Evolutionary conservation across 768 basidiomycete species (phyloP).

Genomic region (Tulasnella sp.): DNA sequence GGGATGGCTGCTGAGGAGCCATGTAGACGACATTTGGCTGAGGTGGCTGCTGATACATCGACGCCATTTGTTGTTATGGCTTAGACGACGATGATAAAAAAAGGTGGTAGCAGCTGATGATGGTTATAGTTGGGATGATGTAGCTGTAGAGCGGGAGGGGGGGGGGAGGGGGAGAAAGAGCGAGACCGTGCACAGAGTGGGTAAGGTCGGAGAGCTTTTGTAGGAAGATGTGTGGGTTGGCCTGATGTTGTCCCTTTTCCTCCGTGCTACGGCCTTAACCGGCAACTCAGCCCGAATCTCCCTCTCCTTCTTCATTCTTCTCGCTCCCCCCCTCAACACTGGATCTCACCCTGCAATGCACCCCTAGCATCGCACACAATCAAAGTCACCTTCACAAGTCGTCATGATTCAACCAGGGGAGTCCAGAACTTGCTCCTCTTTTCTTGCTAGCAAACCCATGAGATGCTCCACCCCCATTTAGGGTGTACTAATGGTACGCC

Average conservation of each 20-base stretch:
- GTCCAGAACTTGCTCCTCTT: background rate
- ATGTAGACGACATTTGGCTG: slow-evolving; percentile 22
- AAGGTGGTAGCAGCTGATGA: background rate
- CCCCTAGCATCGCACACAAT: background rate
- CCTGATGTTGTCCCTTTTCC: background rate
- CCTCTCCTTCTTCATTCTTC: background rate
- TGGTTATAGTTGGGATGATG: background rate
- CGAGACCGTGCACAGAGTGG: background rate
- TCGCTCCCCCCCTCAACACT: background rate
- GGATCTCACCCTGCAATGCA: background rate
- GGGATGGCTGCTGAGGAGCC: slow-evolving; percentile 24
- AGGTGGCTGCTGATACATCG: slow-evolving; percentile 17
- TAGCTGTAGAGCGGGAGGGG: background rate
- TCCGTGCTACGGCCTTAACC: slow-evolving; percentile 3
- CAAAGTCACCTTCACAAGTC: background rate
- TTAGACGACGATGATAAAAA: background rate
- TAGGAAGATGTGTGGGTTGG: background rate
- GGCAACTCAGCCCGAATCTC: slow-evolving; percentile 7
- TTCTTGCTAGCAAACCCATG: too few relatives aligned
- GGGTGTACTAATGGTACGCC: background rate
- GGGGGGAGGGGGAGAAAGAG: background rate
- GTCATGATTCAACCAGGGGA: background rate
- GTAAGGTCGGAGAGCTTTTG: slow-evolving; percentile 9
- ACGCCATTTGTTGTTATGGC: slow-evolving; percentile 3
- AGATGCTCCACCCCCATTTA: background rate